phyloP scores from a whole-genome alignment of 2,329 filamentous ascomycete species.

The Paraconiothyrium sp. region DNA sequence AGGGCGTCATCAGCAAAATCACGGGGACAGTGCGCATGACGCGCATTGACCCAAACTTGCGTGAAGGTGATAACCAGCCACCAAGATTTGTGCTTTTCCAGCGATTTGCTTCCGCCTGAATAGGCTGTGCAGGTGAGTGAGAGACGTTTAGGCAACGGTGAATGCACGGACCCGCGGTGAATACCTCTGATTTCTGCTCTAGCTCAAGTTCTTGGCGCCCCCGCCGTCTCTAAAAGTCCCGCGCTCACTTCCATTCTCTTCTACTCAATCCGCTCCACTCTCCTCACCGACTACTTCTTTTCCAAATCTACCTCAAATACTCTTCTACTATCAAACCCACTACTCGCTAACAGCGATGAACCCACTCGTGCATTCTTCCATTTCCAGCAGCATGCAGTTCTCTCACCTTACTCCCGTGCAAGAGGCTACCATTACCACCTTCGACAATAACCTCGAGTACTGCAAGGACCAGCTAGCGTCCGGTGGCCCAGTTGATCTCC shows the following conservation, averaged over 20 bases:
- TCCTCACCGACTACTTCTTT: not conserved
- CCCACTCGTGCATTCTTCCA: not conserved
- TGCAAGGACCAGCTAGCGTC: not conserved
- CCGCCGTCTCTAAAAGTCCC: constrained; percentile 18
- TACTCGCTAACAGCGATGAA: not conserved
- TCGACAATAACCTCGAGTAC: not conserved
- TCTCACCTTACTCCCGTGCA: not conserved
- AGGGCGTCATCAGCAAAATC: not conserved
- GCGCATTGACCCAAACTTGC: not conserved
- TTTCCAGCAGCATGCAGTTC: not conserved
- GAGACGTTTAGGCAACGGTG: constrained; percentile 14
- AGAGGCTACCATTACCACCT: not conserved
- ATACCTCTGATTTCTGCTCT: constrained; percentile 7
- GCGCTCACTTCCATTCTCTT: constrained; percentile 14
- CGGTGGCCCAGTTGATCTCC: not conserved
- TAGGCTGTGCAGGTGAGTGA: constrained; percentile 1
- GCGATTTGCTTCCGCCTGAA: not conserved
- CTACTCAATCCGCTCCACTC: constrained; percentile 8
- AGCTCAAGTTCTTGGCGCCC: constrained; percentile 9
- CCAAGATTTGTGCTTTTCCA: not conserved
- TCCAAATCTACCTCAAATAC: not conserved
- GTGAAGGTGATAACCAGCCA: not conserved
- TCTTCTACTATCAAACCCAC: not conserved
- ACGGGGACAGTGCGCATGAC: not conserved
- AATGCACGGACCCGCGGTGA: constrained; percentile 30